These are phyloP conservation scores for Phytophthora pistaciae DNA, from an alignment of 352 stramenopile species.

Conservation along the genomic window DNA sequence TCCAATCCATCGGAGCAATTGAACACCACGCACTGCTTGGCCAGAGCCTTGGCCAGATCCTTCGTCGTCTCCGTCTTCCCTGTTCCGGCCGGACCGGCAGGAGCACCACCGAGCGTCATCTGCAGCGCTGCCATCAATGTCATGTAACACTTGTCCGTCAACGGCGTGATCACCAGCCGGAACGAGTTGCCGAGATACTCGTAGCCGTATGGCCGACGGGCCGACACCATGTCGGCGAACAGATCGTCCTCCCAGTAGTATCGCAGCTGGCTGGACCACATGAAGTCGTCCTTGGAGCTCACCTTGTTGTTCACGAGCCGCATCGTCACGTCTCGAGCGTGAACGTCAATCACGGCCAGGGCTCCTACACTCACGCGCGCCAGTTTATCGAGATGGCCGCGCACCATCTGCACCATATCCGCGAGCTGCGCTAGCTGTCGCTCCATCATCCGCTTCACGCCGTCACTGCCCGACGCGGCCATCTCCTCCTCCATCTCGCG, in stretches of 20 bases:
- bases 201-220: constrained; percentile 93
- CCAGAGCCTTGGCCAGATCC: constrained; percentile 93
- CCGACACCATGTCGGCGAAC: constrained; percentile 93
- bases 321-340: constrained; percentile 94
- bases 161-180: constrained; percentile 94
- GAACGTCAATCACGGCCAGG: constrained; percentile 96
- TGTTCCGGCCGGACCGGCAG: constrained; percentile 92
- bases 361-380: constrained; percentile 93
- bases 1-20: constrained; percentile 96
- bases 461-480: constrained; percentile 76
- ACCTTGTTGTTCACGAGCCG: constrained; percentile 88
- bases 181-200: constrained; percentile 97
- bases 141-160: constrained; percentile 97
- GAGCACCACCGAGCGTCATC: constrained; percentile 94
- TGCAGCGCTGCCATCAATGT: constrained; percentile 96
- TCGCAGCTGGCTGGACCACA: constrained; percentile 95
- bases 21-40: constrained; percentile 96
- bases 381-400: constrained; percentile 89
- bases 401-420: constrained; percentile 96
- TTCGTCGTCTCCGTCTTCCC: constrained; percentile 97
- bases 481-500: constrained; percentile 94
- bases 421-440: constrained; percentile 91
- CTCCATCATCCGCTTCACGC: constrained; percentile 93
- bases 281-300: constrained; percentile 92
- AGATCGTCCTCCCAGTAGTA: constrained; percentile 94